These are phyloP conservation scores for Blumeria hordei DNA, from an alignment of 2,329 filamentous ascomycete species.

Conservation along the genomic window DNA sequence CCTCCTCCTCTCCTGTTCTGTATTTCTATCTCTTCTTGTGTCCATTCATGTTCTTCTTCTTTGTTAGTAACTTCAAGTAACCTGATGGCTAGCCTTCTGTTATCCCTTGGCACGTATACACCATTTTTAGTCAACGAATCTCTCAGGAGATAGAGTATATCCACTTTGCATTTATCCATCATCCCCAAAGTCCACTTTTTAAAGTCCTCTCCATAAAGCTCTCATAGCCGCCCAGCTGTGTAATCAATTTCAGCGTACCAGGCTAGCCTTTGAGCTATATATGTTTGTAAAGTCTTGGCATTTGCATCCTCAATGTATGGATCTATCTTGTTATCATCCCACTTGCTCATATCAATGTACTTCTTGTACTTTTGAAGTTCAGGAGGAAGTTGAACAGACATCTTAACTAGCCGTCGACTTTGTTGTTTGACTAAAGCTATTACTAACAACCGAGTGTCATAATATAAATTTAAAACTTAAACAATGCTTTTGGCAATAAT, in stretches of 20 bases:
- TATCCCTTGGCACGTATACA: background rate
- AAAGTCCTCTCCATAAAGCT: background rate
- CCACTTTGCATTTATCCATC: background rate
- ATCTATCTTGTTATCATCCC: background rate
- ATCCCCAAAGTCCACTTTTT: background rate
- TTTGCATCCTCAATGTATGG: background rate
- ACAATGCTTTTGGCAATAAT: too few relatives aligned
- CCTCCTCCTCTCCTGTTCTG: background rate
- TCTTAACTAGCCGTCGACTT: too few relatives aligned
- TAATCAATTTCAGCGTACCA: background rate
- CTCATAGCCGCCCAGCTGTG: background rate
- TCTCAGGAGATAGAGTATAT: background rate
- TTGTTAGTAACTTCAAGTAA: background rate
- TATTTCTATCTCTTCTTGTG: background rate
- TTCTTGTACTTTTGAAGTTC: background rate
- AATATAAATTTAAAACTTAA: too few relatives aligned
- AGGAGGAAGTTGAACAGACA: background rate
- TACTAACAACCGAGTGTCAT: too few relatives aligned
- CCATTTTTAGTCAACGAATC: background rate
- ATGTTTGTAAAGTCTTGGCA: background rate
- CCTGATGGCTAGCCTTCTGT: background rate
- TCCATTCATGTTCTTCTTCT: background rate
- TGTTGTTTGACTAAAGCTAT: too few relatives aligned
- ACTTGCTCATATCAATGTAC: background rate
- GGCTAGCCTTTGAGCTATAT: background rate